Conservation (phyloP, 2,329 filamentous ascomycete species). For the Xylaria sp. region DNA sequence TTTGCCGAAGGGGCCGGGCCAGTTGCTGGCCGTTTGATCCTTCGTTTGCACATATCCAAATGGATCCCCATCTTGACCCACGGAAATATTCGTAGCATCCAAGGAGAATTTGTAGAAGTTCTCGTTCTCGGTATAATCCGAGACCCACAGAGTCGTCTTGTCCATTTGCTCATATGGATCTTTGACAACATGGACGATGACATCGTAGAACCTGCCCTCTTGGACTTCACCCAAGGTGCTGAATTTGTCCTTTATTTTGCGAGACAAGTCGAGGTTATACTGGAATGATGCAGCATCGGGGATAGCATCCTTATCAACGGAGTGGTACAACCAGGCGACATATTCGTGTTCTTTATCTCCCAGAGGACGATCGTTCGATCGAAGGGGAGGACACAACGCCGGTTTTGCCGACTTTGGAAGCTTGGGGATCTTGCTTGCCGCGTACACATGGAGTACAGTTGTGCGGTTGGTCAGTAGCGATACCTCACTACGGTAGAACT, state of each 20-base stretch:
- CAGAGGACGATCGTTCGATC: conserved; percentile 19
- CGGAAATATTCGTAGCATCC: conserved; percentile 33
- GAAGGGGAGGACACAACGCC: conserved; percentile 33
- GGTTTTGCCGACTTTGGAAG: conserved; percentile 42
- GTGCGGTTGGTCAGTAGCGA: conserved; percentile 49
- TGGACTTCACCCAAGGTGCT: conserved; percentile 65
- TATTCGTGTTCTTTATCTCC: conserved; percentile 44
- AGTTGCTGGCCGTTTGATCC: conserved; percentile 45
- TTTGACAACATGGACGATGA: conserved; percentile 71
- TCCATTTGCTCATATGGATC: conserved; percentile 48
- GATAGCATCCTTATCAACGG: conserved; percentile 46
- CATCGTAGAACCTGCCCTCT: conserved; percentile 62
- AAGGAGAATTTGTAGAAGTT: conserved; percentile 58
- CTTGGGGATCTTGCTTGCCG: conserved; percentile 42
- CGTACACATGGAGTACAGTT: conserved; percentile 52
- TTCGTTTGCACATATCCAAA: conserved; percentile 54
- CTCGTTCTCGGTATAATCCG: conserved; percentile 79
- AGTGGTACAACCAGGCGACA: conserved; percentile 52
- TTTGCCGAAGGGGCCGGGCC: conserved; percentile 76
- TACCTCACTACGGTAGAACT: conserved; percentile 30
- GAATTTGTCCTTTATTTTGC: conserved; percentile 59
- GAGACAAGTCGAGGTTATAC: conserved; percentile 41
- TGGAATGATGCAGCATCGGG: conserved; percentile 50
- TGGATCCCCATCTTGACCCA: conserved; percentile 53
- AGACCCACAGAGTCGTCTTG: conserved; percentile 69